Percentiles rank a stretch among this genome's conserved stretches.
These are phyloP conservation scores for Beauveria rudraprayagi DNA, from an alignment of 2,329 filamentous ascomycete species.

Conservation along the genomic window DNA sequence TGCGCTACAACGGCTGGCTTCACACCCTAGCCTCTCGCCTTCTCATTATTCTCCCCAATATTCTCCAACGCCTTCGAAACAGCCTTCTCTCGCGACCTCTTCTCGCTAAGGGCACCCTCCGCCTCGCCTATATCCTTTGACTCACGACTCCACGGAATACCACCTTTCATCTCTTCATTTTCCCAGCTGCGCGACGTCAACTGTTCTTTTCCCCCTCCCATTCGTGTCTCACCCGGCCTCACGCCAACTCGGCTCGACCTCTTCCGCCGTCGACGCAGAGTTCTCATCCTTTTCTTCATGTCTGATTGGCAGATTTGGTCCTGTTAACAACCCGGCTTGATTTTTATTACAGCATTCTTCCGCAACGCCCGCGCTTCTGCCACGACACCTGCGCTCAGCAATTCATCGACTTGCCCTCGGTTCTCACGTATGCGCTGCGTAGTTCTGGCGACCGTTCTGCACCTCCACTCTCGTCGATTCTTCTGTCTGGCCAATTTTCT, in stretches of 20 bases:
- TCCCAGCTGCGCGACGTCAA: not conserved
- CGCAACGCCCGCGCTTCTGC: not conserved
- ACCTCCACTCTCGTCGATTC: not conserved
- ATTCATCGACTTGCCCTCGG: not conserved
- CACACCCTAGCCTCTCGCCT: not conserved
- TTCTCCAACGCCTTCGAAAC: conserved; percentile 7
- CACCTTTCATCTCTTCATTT: not conserved
- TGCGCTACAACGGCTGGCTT: conserved; percentile 6
- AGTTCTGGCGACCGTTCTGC: not conserved
- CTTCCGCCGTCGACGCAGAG: conserved; percentile 4
- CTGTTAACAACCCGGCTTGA: not conserved
- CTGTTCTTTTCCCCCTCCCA: not conserved
- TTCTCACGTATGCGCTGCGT: not conserved
- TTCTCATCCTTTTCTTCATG: not conserved
- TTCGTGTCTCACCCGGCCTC: conserved; percentile 9
- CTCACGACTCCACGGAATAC: not conserved
- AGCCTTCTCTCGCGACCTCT: not conserved
- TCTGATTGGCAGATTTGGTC: not conserved
- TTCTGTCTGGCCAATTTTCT: not conserved
- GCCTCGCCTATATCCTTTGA: not conserved
- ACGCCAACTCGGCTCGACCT: not conserved
- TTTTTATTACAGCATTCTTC: not conserved
- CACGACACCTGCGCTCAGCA: not conserved
- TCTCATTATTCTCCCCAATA: not conserved
- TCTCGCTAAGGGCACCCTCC: not conserved